Evolutionary conservation across 148 eudicot species (phyloP), one percentile per base, ranked within the genome.

Genomic region (Mesembryanthemum crystallinum): DNA sequence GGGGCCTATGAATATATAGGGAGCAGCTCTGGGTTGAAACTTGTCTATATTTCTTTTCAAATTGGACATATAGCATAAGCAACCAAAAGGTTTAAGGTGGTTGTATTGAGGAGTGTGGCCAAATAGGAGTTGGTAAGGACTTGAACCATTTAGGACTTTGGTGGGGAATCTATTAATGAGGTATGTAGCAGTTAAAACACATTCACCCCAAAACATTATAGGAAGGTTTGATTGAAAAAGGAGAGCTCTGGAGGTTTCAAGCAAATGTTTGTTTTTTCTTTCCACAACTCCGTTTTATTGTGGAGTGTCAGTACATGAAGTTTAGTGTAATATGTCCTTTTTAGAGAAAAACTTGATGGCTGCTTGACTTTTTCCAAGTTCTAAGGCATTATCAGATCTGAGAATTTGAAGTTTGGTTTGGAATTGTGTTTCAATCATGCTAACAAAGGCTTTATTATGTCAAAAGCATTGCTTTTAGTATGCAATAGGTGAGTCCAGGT

Each of bases 241-340:
- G 0, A 73, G 1, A 0, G 67, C 37, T 11, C 39, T 8, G 1
- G 76, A 55, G 0, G 39, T 61, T 0, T 72, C 65, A 1, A 72
- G 4, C 0, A 72, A 45, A 11, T 45, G 49, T 45, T 45, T 45
- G 7, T 72, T 65, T 10, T 72, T 72, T 1, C 33, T 23, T 5
- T 72, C 75, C 5, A 72, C 75, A 0, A 64, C n/a, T 1, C 33
- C 75, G 58, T 72, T 72, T 72, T 72, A 54, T 24, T 72, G 65
- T 2, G 75, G 75, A 0, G 3, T 24, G 0, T 49, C 65, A 0
- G 14, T 5, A 1, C 61, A 5, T 2, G 35, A 37, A 0, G 14
- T 73, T 27, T 73, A 67, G 1, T 73, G 76, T 0, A 59, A 0
- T 8, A 73, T 73, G 0, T 67, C 57, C 1, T 73, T 72, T 14